These are phyloP conservation scores for Triticum dicoccoides DNA, from an alignment of 176 grass and related monocot genomes.

Conservation along the genomic window DNA sequence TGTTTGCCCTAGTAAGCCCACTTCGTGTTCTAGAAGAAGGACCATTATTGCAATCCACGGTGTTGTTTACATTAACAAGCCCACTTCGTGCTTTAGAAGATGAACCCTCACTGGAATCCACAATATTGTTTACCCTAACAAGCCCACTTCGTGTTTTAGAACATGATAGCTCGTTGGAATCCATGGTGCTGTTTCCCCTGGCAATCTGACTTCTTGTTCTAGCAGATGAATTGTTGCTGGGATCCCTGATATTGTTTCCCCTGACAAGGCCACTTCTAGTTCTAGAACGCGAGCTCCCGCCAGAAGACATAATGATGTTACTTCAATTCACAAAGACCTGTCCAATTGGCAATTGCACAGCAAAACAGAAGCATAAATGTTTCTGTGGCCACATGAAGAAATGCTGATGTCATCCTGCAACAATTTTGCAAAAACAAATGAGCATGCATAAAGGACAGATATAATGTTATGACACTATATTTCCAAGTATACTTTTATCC, in stretches of 20 bases:
- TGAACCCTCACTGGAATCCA: not conserved
- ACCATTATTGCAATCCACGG: not conserved
- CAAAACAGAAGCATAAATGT: not conserved
- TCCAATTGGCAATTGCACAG: constrained; percentile 16
- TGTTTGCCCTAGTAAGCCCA: constrained; percentile 9
- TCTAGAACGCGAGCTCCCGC: constrained; percentile 16
- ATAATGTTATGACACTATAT: not conserved
- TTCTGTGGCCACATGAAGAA: not conserved
- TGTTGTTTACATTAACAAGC: not conserved
- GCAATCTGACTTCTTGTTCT: constrained; percentile 33
- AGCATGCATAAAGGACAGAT: not conserved
- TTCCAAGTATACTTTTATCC: not conserved
- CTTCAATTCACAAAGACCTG: constrained; percentile 20
- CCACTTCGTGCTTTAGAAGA: constrained; percentile 17
- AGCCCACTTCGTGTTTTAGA: constrained; percentile 38
- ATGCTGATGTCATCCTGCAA: not conserved
- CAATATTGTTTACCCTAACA: constrained; percentile 11
- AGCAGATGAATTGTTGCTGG: constrained; percentile 15
- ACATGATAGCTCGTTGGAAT: not conserved
- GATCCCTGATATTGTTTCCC: constrained; percentile 1
- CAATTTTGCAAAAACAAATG: not conserved
- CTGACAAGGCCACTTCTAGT: constrained; percentile 45
- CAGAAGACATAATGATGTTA: constrained; percentile 12
- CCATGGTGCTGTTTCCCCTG: constrained; percentile 7
- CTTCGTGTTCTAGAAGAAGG: not conserved